Evolutionary conservation across 2,329 filamentous ascomycete species (phyloP), one percentile per base, ranked within the genome.

Genomic region (Colletotrichum sp.): DNA sequence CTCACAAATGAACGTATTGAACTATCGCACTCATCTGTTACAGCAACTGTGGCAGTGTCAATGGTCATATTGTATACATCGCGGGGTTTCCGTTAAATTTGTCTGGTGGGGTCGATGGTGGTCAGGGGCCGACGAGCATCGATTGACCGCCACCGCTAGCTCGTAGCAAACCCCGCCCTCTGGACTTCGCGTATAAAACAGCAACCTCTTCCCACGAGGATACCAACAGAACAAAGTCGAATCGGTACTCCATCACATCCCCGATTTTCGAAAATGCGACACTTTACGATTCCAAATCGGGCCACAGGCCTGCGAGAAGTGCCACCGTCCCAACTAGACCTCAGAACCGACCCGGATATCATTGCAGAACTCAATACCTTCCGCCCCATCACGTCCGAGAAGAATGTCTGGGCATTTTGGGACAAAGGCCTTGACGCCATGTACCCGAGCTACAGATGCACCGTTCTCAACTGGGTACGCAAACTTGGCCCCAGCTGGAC

Each of bases 391-490:
- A 83, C 80, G 1, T 84, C 83, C 0, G 85, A 87, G 68, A 86
- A 85, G 76, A 88, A 88, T 55, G 81, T 88, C 4, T 88, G 86
- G 86, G 85, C 86, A 3, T 86, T 86, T 72, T 88, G 86, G 86
- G 82, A 88, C 71, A 83, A 81, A 12, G 85, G 87, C 0, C 70
- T 85, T 0, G 67, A 79, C 5, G 72, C 74, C 9, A 86, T 87
- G 82, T 85, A 83, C 9, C 80, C 82, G 13, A 85, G 84, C 78
- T 83, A 82, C 61, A 81, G 82, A 57, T 79, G 80, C 28, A 88
- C 85, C 30, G 81, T 88, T 0, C 59, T 86, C 11, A 84, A 84
- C 71, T 88, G 86, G 87, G 84, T 86, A 16, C 82, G 84, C n/a
- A 82, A 83, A 25, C 84, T 85, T 1, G 84, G 84, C 0, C 81